These are phyloP conservation scores for Colletotrichum sp. DNA, from an alignment of 2,329 filamentous ascomycete genomes.

Conservation along the genomic window DNA sequence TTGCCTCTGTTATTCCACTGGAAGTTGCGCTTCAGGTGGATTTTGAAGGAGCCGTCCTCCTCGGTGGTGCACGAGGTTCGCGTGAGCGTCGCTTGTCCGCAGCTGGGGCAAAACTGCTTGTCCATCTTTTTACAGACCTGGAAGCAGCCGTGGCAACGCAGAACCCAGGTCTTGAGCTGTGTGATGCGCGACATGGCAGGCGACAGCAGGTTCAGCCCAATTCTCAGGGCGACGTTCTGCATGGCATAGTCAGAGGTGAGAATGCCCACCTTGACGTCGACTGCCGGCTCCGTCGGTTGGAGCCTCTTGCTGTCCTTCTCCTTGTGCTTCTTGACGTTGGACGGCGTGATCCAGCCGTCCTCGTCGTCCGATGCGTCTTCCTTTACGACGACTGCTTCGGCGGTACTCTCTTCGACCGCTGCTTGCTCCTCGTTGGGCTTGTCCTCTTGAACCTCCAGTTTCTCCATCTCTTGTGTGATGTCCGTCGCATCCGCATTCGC, in stretches of 20 bases:
- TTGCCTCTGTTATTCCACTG: conserved; percentile 96
- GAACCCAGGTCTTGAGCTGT: conserved; percentile 84
- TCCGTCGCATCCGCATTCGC: conserved; percentile 1
- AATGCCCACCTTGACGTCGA: conserved; percentile 83
- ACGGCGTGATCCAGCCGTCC: conserved; percentile 92
- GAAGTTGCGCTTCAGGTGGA: conserved; percentile 94
- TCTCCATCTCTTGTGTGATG: conserved; percentile 8
- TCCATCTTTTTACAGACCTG: conserved; percentile 80
- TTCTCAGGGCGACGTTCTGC: conserved; percentile 94
- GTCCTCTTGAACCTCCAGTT: conserved; percentile 20
- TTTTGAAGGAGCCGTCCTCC: conserved; percentile 76
- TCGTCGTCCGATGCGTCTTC: conserved; percentile 58
- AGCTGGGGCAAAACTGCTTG: conserved; percentile 91
- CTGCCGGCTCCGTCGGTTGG: conserved; percentile 43
- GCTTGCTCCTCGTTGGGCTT: conserved; percentile 11
- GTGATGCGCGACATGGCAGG: conserved; percentile 80
- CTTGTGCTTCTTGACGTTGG: conserved; percentile 87
- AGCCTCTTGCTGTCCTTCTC: conserved; percentile 62
- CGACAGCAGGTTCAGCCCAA: conserved; percentile 90
- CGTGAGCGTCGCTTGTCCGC: conserved; percentile 86
- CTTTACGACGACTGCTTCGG: conserved; percentile 19
- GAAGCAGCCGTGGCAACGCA: conserved; percentile 96
- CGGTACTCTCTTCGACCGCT: conserved; percentile 24
- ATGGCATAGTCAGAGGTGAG: conserved; percentile 97
- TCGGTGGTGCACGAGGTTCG: conserved; percentile 87